Conservation (phyloP, 1,139 yeast genomes). For the Tardiomyces depauwii region DNA sequence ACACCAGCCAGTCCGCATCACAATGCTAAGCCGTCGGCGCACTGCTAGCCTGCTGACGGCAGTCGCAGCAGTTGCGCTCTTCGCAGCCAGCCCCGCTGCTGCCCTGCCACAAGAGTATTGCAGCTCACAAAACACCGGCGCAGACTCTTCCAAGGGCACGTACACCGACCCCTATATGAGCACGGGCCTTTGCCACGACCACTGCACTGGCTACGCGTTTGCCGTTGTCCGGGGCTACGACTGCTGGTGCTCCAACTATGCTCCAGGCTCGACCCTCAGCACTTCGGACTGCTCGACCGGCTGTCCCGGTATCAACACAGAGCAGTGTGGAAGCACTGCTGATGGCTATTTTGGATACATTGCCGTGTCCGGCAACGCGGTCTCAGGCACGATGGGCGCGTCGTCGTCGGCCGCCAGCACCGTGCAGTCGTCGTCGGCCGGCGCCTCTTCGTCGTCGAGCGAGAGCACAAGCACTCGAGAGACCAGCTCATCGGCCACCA, state of each 20-base stretch:
- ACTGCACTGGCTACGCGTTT: conserved; percentile 43
- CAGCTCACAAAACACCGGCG: conserved; percentile 36
- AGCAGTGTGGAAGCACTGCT: conserved; percentile 33
- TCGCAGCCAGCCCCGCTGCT: background rate
- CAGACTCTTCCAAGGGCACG: conserved; percentile 13
- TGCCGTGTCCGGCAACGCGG: conserved; percentile 18
- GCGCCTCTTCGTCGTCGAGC: conserved; percentile 4
- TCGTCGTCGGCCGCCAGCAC: conserved; percentile 1
- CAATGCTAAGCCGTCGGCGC: too few relatives aligned
- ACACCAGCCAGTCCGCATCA: too few relatives aligned
- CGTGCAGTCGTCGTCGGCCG: conserved; percentile 1
- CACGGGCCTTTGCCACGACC: conserved; percentile 42
- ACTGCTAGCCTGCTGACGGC: background rate
- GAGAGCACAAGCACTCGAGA: conserved; percentile 1
- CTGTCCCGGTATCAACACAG: conserved; percentile 45
- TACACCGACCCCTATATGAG: conserved; percentile 33
- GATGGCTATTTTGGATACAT: conserved; percentile 35
- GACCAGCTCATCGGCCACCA: background rate
- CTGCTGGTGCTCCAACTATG: conserved; percentile 53
- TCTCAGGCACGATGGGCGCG: conserved; percentile 9
- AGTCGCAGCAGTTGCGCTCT: background rate
- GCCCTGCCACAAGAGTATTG: conserved; percentile 24
- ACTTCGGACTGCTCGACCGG: conserved; percentile 31
- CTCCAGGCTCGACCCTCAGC: conserved; percentile 33
- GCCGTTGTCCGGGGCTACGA: conserved; percentile 41